Evolutionary conservation across 352 stramenopile genomes (phyloP), one percentile per base, ranked within the genome.

Genomic region (Saprolegnia diclina): DNA sequence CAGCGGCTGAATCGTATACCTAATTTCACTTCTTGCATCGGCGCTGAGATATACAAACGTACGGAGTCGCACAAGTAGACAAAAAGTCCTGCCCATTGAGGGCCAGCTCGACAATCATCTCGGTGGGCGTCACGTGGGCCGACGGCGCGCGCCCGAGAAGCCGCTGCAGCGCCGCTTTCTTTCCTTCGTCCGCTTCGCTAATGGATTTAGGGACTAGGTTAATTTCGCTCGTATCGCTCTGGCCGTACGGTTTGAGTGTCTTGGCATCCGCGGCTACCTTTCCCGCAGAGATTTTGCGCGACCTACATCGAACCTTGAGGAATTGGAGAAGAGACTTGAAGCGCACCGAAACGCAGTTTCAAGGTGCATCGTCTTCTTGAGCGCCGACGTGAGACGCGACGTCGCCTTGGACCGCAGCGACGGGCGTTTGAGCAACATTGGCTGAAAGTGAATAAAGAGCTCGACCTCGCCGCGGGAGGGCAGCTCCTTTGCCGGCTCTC

Each of bases 31-130:
- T 63, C n/a, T 16, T 59, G 24, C 24, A 45, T 46, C 13, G 7
- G 85, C 45, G 11, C 85, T 73, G 81, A 85, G 52, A 78, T 79
- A 6, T 64, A 74, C 55, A 16, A 14, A 63, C 55, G 40, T 57
- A 74, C 71, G 54, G 37, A 11, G 70, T 74, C 0, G 80, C 77
- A 14, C 77, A 77, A 0, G 76, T 52, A 0, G 81, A 87, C 76
- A 78, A 80, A 21, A 85, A 89, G 48, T 89, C 80, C 64, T 89
- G 81, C 0, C 81, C 81, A 59, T 89, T 89, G 13, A 89, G 73
- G 11, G 81, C 81, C 2, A 89, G 45, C 37, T 89, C 81, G 0
- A 85, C 71, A 1, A 77, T 59, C 37, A 89, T 62, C 40, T 89
- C 81, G 1, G 69, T 89, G 0, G 81, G 79, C 7, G 87, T 65